These are phyloP conservation scores for Penicillium griseofulvum DNA, from an alignment of 2,329 filamentous ascomycete species.

Conservation along the genomic window DNA sequence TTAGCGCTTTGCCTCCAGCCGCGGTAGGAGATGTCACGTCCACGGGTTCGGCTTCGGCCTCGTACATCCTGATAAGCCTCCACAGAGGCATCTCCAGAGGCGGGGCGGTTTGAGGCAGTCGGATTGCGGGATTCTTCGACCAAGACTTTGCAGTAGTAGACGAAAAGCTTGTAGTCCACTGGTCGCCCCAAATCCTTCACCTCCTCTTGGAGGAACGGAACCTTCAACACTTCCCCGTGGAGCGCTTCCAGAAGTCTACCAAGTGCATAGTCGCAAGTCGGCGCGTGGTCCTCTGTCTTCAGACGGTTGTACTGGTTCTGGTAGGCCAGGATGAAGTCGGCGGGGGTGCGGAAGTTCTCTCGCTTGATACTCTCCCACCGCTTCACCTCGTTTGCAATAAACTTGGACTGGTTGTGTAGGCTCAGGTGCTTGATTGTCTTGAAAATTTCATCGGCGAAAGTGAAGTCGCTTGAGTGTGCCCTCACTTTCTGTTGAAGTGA, in stretches of 20 bases:
- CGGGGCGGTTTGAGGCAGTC: too few species aligned
- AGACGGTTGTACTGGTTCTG: constrained; percentile 3
- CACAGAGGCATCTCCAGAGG: background rate
- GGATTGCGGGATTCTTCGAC: background rate
- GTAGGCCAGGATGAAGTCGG: background rate
- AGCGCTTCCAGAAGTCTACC: background rate
- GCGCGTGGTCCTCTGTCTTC: background rate
- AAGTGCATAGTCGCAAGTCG: background rate
- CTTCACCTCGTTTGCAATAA: background rate
- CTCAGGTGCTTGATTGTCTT: background rate
- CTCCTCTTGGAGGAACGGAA: background rate
- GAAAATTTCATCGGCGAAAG: background rate
- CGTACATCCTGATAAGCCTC: background rate
- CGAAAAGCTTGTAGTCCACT: background rate
- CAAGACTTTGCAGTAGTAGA: constrained; percentile 1
- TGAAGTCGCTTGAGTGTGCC: background rate
- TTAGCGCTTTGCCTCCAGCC: background rate
- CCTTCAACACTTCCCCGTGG: background rate
- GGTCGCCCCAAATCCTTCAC: background rate
- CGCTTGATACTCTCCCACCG: background rate
- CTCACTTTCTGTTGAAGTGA: background rate
- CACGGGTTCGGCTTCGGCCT: background rate
- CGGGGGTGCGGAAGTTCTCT: background rate
- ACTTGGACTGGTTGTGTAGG: background rate
- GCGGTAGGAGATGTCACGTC: constrained; percentile 1